Base-by-base conservation (phyloP, 2,329 filamentous ascomycete genomes). In the Fusarium falciforme region DNA sequence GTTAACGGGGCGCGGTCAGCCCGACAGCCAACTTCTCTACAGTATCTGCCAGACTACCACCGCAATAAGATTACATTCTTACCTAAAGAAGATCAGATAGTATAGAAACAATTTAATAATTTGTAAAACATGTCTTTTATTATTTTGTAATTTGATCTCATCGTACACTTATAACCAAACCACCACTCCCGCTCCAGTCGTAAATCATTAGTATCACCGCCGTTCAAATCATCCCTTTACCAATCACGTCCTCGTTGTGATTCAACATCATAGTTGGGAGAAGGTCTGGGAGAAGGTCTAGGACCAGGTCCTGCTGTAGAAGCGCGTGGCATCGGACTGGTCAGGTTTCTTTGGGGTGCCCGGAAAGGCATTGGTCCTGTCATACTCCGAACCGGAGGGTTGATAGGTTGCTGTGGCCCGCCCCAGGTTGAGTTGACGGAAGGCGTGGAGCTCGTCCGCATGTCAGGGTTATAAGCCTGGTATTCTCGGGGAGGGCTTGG, bases 261-360 rank as follows among this genome's bases (percentile, higher is more conserved):
- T 66, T 84, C 83, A 25, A 80, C 72, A 42, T 84, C 81, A 70
- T 85, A 84, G 42, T 79, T 82, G 11, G 79, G 78, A 35, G 71
- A 74, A 22, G 72, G 75, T 40, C 78, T 82, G 10, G 79, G 78
- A 33, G 71, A 74, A n/a, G 72, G 75, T 42, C 78, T 74, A 57
- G 76, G 72, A 33, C 74, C 75, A 27, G 76, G 75, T 10, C 68
- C 71, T 16, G 71, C 68, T 35, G 61, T 69, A 49, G 70, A 74
- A 42, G 76, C 77, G 52, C 80, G 77, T 16, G 82, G 81, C 63
- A 83, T 75, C 5, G 85, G 84, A 5, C 83, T 84, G 25, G 86
- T 87, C 82, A 87, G 83, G 64, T 84, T 87, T 60, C 87, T 82
- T 71, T 84, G 84, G 31, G 82, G 76, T 40, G 82, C 82, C 29